These are phyloP conservation scores for Rhodotorula sp. DNA, from an alignment of 1,284 basidiomycete species.

Conservation along the genomic window DNA sequence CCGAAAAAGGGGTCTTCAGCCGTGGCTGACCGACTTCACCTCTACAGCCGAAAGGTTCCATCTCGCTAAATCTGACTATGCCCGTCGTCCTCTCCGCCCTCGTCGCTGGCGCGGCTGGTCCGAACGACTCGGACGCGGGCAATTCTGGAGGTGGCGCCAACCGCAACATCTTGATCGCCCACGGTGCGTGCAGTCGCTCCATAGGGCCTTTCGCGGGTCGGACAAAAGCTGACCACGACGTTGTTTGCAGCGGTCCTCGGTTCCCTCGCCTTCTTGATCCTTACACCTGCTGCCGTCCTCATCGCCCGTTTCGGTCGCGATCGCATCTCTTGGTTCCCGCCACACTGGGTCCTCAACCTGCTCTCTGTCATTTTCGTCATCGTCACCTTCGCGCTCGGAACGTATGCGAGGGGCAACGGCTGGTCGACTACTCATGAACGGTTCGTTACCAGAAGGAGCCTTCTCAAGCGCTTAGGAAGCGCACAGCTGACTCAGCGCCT, in stretches of 20 bases:
- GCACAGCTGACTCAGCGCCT: neutral
- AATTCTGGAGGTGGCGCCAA: neutral
- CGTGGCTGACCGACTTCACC: neutral
- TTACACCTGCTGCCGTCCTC: constrained; percentile 28
- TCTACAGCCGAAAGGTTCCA: neutral
- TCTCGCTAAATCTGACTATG: neutral
- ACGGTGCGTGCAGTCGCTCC: neutral
- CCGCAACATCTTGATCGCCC: neutral
- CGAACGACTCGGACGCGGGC: neutral
- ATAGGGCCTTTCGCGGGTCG: neutral
- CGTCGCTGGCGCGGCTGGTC: neutral
- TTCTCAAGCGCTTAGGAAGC: neutral
- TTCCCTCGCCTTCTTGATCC: constrained; percentile 52
- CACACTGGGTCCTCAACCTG: constrained; percentile 17
- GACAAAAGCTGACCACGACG: neutral
- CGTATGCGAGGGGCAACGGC: neutral
- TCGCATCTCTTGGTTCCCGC: constrained; percentile 18
- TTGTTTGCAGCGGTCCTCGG: constrained; percentile 59
- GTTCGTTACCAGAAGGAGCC: neutral
- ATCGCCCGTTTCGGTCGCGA: constrained; percentile 29
- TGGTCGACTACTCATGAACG: constrained; percentile 12
- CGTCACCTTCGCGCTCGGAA: constrained; percentile 17
- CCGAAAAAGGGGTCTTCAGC: too few species aligned
- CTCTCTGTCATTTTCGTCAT: constrained; percentile 15
- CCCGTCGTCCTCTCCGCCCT: neutral